Conservation (phyloP, 768 basidiomycete species). For the Termitomyces eurrhizus region DNA sequence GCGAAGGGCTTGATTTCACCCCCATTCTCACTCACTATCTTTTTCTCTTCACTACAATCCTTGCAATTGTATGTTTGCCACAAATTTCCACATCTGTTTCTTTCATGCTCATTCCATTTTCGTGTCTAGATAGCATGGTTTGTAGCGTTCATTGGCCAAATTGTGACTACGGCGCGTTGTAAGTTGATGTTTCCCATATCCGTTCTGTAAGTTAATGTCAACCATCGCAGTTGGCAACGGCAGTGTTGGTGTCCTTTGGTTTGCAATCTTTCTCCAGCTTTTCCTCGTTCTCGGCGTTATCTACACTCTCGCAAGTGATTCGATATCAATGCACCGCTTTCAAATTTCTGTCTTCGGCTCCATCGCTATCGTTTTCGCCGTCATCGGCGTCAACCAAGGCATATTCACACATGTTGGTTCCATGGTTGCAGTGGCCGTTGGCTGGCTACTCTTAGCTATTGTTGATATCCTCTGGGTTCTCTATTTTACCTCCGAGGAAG, state of each 20-base stretch:
- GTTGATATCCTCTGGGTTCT: conserved; percentile 95
- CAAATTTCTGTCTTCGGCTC: conserved; percentile 89
- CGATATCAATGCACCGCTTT: conserved; percentile 88
- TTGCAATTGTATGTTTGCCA: conserved; percentile 60
- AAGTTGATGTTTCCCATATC: conserved; percentile 12
- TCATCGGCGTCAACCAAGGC: conserved; percentile 63
- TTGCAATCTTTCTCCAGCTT: conserved; percentile 76
- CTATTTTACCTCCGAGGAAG: conserved; percentile 96
- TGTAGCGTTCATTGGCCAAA: conserved; percentile 74
- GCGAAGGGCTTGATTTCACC: conserved; percentile 76
- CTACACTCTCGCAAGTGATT: conserved; percentile 80
- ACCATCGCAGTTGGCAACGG: conserved; percentile 34
- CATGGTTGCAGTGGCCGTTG: conserved; percentile 82
- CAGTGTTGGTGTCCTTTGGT: conserved; percentile 69
- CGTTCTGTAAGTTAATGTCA: conserved; percentile 12
- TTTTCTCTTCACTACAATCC: conserved; percentile 82
- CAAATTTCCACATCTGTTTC: conserved; percentile 3
- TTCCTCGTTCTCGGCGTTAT: conserved; percentile 70
- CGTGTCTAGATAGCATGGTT: conserved; percentile 61
- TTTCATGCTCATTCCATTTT: conserved; percentile 29
- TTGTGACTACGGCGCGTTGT: conserved; percentile 57
- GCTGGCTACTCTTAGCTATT: conserved; percentile 90
- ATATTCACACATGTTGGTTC: conserved; percentile 54
- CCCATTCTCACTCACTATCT: conserved; percentile 90
- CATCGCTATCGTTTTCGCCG: conserved; percentile 84